Evolutionary conservation across 116 monocot species (phyloP).

Genomic region (Papilionanthe hybrid): DNA sequence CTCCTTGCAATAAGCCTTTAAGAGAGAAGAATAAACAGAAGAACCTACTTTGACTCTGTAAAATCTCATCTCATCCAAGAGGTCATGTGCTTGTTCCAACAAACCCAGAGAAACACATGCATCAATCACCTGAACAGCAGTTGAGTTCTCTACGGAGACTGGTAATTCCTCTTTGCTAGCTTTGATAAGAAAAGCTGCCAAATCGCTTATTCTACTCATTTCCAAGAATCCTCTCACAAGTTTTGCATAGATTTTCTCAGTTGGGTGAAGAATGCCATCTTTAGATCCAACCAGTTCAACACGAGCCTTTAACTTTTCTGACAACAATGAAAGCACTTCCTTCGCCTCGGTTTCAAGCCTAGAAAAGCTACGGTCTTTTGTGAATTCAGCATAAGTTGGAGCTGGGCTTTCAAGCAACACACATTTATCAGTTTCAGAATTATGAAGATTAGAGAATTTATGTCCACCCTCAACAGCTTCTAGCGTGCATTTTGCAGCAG

Average conservation of each 20-base stretch:
- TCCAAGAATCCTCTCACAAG: conserved; percentile 74
- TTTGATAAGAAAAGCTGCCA: conserved; percentile 66
- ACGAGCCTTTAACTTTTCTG: conserved; percentile 45
- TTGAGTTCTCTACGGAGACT: conserved; percentile 62
- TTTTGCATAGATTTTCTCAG: conserved; percentile 84
- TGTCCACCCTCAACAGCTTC: conserved; percentile 31
- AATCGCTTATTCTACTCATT: conserved; percentile 51
- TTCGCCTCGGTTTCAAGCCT: conserved; percentile 58
- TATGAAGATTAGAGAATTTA: conserved; percentile 18
- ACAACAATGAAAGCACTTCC: conserved; percentile 44
- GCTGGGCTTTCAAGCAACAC: conserved; percentile 27
- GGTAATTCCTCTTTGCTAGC: conserved; percentile 67
- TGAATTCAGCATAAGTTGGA: conserved; percentile 56
- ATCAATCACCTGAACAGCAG: conserved; percentile 73
- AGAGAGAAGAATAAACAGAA: conserved; percentile 63
- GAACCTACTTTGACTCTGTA: conserved; percentile 61
- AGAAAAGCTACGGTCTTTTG: conserved; percentile 44
- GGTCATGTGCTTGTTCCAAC: conserved; percentile 84
- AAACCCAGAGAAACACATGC: conserved; percentile 66
- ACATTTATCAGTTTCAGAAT: conserved; percentile 18
- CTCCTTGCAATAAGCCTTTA: conserved; percentile 82
- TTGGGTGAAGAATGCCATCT: conserved; percentile 85
- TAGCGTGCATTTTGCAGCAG: conserved; percentile 52
- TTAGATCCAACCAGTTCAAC: conserved; percentile 64
- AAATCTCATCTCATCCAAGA: conserved; percentile 93